phyloP scores from a whole-genome alignment of 73 alveolate genomes.

The Strombidium stylifer region DNA sequence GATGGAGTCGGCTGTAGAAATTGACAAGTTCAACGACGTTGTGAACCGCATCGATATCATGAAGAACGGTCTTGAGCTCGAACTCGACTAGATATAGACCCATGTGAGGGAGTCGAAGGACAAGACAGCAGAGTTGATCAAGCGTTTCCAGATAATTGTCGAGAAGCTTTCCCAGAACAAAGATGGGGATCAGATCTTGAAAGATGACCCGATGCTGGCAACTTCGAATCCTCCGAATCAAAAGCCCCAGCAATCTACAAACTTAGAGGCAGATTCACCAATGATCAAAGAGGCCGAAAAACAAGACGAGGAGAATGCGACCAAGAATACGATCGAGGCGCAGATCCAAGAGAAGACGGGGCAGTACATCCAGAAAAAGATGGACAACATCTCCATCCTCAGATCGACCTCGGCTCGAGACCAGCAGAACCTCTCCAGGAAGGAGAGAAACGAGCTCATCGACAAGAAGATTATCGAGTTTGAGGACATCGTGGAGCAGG shows the following conservation, averaged over 20 bases:
- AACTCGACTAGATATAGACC: conserved; percentile 29
- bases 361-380: no score
- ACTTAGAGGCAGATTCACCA: background rate
- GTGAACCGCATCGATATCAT: conserved; percentile 19
- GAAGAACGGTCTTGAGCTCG: conserved; percentile 36
- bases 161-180: background rate
- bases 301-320: background rate
- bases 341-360: no score
- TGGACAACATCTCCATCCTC: no score
- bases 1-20: conserved; percentile 4
- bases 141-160: conserved; percentile 3
- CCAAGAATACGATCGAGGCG: background rate
- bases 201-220: background rate
- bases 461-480: background rate
- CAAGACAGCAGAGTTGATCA: conserved; percentile 22
- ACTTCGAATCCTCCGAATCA: background rate
- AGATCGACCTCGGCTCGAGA: no score
- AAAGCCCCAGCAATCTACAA: background rate
- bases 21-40: conserved; percentile 15
- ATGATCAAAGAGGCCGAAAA: background rate
- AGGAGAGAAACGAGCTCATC: no score
- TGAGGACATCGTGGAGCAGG: background rate
- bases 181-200: background rate
- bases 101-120: conserved; percentile 38
- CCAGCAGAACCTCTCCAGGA: no score